phyloP scores from a whole-genome alignment of 306 rosid genomes.

The Trichosanthes truncata region DNA sequence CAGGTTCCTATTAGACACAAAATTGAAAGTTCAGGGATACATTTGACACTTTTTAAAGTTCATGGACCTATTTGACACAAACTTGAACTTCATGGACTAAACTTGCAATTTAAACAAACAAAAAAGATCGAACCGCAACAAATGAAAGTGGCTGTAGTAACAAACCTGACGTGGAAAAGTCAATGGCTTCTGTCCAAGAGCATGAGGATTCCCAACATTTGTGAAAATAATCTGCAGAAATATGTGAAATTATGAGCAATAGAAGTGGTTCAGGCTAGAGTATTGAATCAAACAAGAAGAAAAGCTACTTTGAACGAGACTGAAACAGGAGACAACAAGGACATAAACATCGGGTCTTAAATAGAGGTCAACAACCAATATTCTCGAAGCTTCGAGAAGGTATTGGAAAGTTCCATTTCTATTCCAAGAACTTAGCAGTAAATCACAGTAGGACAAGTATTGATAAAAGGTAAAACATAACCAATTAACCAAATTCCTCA shows the following conservation, averaged over 20 bases:
- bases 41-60: no score
- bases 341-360: no score
- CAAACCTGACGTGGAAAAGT: slow-evolving; percentile 94
- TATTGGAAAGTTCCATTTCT: not conserved
- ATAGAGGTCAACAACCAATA: not conserved
- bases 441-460: not conserved
- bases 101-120: not conserved
- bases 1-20: no score
- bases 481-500: not conserved
- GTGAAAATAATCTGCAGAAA: slow-evolving; percentile 81
- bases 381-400: not conserved
- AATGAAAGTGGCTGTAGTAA: slow-evolving; percentile 12
- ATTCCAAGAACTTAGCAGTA: not conserved
- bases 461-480: not conserved
- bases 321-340: no score
- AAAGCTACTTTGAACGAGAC: no score
- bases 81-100: no score
- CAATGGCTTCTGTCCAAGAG: slow-evolving; percentile 93
- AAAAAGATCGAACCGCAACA: not conserved
- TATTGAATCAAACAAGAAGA: no score
- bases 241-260: slow-evolving; percentile 3
- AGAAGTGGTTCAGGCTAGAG: not conserved
- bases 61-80: no score
- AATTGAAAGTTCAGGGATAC: no score
- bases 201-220: slow-evolving; percentile 97